A percentile compares a stretch with the other conserved stretches of the same genome.
Evolutionary conservation across 108 stramenopile genomes (phyloP).

Genomic region (Pseudonitzschia multistriata): DNA sequence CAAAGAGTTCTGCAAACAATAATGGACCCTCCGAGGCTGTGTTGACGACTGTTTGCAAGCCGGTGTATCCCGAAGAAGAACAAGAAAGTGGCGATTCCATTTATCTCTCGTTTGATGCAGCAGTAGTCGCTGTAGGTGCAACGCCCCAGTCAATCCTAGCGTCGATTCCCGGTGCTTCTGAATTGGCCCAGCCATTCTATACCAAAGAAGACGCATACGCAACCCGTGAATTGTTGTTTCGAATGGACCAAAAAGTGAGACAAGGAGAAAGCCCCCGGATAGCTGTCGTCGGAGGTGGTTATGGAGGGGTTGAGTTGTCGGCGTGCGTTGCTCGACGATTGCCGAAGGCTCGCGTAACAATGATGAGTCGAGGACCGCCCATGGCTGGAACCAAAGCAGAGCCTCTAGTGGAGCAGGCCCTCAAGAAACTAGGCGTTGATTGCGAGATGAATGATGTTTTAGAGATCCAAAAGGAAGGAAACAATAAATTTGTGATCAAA

Average conservation of each 20-base stretch:
- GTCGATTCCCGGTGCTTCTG: constrained; percentile 60
- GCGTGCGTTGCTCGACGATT: constrained; percentile 43
- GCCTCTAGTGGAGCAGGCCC: constrained; percentile 29
- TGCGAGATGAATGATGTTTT: constrained; percentile 17
- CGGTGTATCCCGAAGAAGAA: constrained; percentile 6
- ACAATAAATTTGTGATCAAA: constrained; percentile 2
- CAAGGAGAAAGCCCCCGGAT: constrained; percentile 30
- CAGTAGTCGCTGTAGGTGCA: constrained; percentile 74
- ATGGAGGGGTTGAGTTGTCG: constrained; percentile 80
- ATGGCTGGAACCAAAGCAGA: constrained; percentile 38
- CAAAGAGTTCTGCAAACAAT: background rate
- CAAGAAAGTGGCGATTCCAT: constrained; percentile 16
- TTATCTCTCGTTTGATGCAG: constrained; percentile 52
- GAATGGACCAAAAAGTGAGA: constrained; percentile 35
- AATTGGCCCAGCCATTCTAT: constrained; percentile 78
- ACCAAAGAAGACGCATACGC: constrained; percentile 66
- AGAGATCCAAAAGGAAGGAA: constrained; percentile 7
- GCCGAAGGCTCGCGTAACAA: constrained; percentile 13
- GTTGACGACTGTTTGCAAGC: background rate
- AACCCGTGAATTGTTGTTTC: constrained; percentile 48
- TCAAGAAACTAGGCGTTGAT: constrained; percentile 20
- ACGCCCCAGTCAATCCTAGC: constrained; percentile 47
- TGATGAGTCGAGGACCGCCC: constrained; percentile 28
- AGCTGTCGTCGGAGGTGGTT: constrained; percentile 82
- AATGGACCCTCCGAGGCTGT: background rate